These are phyloP conservation scores for Spizellomyces sp. DNA, from an alignment of 192 early-diverging fungal genomes.

Conservation along the genomic window DNA sequence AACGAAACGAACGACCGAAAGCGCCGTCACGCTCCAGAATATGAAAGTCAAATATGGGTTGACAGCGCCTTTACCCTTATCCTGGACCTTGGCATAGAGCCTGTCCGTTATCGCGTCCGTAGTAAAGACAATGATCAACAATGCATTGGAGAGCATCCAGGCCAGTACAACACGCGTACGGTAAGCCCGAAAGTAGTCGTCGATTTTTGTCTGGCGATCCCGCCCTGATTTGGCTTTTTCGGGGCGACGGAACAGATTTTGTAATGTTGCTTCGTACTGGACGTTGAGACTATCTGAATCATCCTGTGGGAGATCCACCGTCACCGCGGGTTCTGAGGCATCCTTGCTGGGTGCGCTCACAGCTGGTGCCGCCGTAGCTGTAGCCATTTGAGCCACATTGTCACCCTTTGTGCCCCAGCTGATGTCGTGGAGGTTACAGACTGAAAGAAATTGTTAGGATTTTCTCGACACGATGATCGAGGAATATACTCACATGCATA, in stretches of 20 bases:
- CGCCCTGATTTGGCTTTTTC: slow-evolving; percentile 9
- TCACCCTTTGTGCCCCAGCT: slow-evolving; percentile 71
- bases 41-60: slow-evolving; percentile 80
- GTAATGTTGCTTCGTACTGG: slow-evolving; percentile 14
- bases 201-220: slow-evolving; percentile 72
- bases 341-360: slow-evolving; percentile 27
- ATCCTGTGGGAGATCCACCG: slow-evolving; percentile 30
- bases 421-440: slow-evolving; percentile 63
- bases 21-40: slow-evolving; percentile 82
- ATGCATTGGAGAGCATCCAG: slow-evolving; percentile 79
- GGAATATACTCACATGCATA: slow-evolving; percentile 42
- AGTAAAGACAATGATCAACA: slow-evolving; percentile 71
- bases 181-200: slow-evolving; percentile 76
- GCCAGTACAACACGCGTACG: slow-evolving; percentile 45
- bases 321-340: slow-evolving; percentile 25
- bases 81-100: slow-evolving; percentile 7
- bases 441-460: slow-evolving; percentile 11
- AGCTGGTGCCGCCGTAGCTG: slow-evolving; percentile 19
- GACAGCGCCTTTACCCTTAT: slow-evolving; percentile 30
- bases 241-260: slow-evolving; percentile 9
- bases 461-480: background rate
- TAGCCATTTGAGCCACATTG: slow-evolving; percentile 30
- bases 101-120: slow-evolving; percentile 39
- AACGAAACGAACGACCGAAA: slow-evolving; percentile 72
- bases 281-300: slow-evolving; percentile 17